These are phyloP conservation scores for Naematelia aurantialba DNA, from an alignment of 768 basidiomycete genomes.

Conservation along the genomic window DNA sequence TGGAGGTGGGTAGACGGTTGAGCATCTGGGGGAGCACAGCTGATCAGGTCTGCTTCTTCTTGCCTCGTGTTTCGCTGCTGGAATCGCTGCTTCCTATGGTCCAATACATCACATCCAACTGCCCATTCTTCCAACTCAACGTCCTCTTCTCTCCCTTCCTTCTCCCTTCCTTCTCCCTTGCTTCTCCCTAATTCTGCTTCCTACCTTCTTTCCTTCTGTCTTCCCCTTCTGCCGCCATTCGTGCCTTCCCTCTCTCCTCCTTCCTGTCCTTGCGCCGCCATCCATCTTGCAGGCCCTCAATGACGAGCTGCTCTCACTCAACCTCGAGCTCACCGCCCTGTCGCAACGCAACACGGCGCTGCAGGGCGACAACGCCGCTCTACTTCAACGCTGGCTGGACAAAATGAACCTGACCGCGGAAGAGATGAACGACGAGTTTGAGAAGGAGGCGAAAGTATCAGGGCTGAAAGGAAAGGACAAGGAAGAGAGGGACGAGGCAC, in stretches of 20 bases:
- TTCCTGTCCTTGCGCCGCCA: background rate
- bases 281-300: constrained; percentile 66
- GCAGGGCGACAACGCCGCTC: constrained; percentile 85
- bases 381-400: constrained; percentile 95
- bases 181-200: too few species aligned
- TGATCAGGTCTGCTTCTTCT: constrained; percentile 2
- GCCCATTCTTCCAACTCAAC: background rate
- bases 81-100: background rate
- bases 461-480: constrained; percentile 9
- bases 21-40: background rate
- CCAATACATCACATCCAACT: background rate
- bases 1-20: constrained; percentile 61
- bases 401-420: constrained; percentile 88
- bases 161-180: too few species aligned
- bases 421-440: constrained; percentile 80
- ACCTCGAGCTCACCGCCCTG: constrained; percentile 84
- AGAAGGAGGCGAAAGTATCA: constrained; percentile 30
- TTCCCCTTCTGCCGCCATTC: constrained; percentile 5
- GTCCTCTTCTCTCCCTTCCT: too few species aligned
- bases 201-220: background rate
- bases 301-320: constrained; percentile 88
- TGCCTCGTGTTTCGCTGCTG: background rate
- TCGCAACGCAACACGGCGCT: constrained; percentile 82
- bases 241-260: background rate
- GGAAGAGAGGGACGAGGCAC: constrained; percentile 3